These are phyloP conservation scores for Mariannaea elegans DNA, from an alignment of 2,329 filamentous ascomycete genomes.

Conservation along the genomic window DNA sequence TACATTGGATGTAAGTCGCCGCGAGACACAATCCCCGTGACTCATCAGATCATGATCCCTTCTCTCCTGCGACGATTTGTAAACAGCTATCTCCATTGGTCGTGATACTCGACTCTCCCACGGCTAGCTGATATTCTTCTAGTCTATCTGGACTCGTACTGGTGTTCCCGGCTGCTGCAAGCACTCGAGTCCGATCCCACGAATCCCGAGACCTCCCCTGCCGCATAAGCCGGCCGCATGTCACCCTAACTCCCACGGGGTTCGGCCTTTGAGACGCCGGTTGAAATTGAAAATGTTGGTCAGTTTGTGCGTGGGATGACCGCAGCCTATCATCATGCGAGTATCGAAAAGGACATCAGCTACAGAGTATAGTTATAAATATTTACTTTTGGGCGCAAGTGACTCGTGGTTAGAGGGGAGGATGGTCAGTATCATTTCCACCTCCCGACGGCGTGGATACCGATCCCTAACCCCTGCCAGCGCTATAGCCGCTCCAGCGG, in stretches of 20 bases:
- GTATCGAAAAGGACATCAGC: neutral
- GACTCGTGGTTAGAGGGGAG: slow-evolving; percentile 5
- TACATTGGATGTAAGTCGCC: slow-evolving; percentile 21
- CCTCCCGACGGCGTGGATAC: slow-evolving; percentile 10
- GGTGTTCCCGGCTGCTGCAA: slow-evolving; percentile 14
- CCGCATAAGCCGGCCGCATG: slow-evolving; percentile 11
- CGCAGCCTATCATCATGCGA: neutral
- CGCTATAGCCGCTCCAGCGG: neutral
- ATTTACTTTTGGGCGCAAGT: slow-evolving; percentile 1
- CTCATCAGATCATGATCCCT: slow-evolving; percentile 24
- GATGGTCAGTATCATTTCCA: slow-evolving; percentile 2
- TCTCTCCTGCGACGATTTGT: slow-evolving; percentile 28
- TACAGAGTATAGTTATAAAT: slow-evolving; percentile 2
- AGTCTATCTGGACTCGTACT: neutral
- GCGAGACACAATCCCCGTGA: slow-evolving; percentile 33
- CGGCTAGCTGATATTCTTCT: too few relatives aligned
- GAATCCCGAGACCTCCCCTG: slow-evolving; percentile 5
- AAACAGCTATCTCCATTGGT: slow-evolving; percentile 24
- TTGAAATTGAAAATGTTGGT: neutral
- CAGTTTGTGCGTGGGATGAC: neutral
- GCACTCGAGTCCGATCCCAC: slow-evolving; percentile 6
- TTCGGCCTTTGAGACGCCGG: neutral
- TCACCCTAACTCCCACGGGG: slow-evolving; percentile 6
- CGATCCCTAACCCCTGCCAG: slow-evolving; percentile 14
- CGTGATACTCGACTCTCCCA: neutral